Base-by-base conservation (phyloP, 306 rosid species). In the Sesbania bispinosa region DNA sequence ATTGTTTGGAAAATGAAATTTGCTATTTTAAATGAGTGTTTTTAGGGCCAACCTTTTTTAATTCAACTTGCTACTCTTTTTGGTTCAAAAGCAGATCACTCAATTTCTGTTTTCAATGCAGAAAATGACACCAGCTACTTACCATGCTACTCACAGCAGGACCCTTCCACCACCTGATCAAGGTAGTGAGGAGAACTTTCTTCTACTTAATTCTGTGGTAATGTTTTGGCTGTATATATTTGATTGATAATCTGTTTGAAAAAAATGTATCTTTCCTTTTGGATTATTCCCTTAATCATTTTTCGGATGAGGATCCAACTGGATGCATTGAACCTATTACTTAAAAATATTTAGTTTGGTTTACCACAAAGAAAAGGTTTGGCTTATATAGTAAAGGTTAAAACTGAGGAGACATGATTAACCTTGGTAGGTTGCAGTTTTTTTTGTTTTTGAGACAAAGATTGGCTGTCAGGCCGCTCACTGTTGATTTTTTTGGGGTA, bases 131-230 rank as follows among this genome's bases (percentile, higher is more conserved):
- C 96, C 94, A 4, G 72, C 86, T 45, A 88, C 97, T 80, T 90
- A 93, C 84, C 89, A 87, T 73, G 89, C 97, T 35, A 93, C 97
- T 43, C 96, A 93, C 81, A 77, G 27, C 84, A 75, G 85, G 78
- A 83, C 94, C 11, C 81, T 84, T 85, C 97, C 96, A 4, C 94
- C 97, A 26, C 88, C 97, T 32, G 94, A 93, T 87, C 98, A 93
- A 86, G 97, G 97, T 90, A 85, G 51, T 38, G 24, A 36, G n/a
- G n/a, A n/a, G 6, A 38, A 63, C 6, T 55, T 69, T 67, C 69
- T 68, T 62, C 62, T 55, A 48, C 48, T 21, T 10, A 20, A 7
- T 46, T 60, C 53, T 62, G 15, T 6, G 10, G 33, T 15, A 36
- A 67, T 38, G 26, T 21, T 55, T n/a, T 45, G 41, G 19, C 69